These are phyloP conservation scores for Russula griseocarnosa DNA, from an alignment of 768 basidiomycete genomes.

Conservation along the genomic window DNA sequence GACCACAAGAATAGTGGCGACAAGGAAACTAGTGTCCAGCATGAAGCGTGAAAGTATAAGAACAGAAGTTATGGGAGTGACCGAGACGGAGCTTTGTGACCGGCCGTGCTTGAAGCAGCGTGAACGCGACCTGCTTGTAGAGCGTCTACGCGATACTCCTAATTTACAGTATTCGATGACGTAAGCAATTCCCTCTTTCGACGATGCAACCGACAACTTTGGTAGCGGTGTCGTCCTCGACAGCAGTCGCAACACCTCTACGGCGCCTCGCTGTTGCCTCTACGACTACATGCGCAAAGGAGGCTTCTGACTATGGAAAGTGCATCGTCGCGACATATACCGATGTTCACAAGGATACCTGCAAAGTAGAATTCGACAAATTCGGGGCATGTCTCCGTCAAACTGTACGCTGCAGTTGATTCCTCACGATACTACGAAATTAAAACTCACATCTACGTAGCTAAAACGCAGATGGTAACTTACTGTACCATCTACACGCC, in stretches of 20 bases:
- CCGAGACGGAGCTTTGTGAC: background rate
- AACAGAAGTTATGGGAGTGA: background rate
- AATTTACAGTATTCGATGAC: background rate
- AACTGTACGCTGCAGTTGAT: conserved; percentile 50
- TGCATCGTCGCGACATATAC: conserved; percentile 81
- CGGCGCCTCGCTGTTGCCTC: conserved; percentile 65
- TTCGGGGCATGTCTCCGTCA: conserved; percentile 80
- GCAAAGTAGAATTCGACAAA: conserved; percentile 75
- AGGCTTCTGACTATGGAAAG: conserved; percentile 81
- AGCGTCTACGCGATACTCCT: no score
- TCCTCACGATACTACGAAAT: background rate
- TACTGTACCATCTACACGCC: background rate
- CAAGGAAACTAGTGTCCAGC: conserved; percentile 57
- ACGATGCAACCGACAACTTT: conserved; percentile 27
- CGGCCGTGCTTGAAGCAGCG: background rate
- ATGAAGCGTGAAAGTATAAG: conserved; percentile 35
- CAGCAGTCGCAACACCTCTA: conserved; percentile 44
- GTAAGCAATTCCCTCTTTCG: background rate
- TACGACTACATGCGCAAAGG: conserved; percentile 63
- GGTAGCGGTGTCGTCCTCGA: conserved; percentile 28
- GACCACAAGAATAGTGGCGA: conserved; percentile 56
- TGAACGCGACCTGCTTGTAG: background rate
- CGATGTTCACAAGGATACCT: conserved; percentile 80
- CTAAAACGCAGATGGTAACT: conserved; percentile 55
- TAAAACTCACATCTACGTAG: conserved; percentile 33